Evolutionary conservation across 495 filamentous ascomycete species (phyloP).

Genomic region (Saxispiralis lemnorum): DNA sequence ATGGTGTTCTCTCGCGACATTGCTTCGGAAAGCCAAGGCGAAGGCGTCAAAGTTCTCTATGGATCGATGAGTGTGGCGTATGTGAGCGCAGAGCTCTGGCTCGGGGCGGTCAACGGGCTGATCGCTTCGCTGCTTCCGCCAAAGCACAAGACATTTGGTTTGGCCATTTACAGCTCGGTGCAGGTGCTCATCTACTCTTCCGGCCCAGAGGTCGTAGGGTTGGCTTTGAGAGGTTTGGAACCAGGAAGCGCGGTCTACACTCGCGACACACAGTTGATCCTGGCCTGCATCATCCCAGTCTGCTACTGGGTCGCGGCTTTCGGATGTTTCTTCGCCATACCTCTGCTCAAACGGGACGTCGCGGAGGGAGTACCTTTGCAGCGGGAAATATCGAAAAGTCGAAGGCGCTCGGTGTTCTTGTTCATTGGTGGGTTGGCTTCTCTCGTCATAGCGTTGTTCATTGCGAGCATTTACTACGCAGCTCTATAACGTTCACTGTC

Average conservation of each 20-base stretch:
- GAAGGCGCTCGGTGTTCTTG: background rate
- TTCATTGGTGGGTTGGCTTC: background rate
- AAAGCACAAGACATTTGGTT: constrained; percentile 21
- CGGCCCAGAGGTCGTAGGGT: constrained; percentile 19
- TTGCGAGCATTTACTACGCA: constrained; percentile 1
- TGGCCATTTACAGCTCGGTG: constrained; percentile 17
- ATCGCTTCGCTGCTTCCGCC: constrained; percentile 19
- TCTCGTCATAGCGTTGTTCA: constrained; percentile 3
- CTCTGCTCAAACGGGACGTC: constrained; percentile 15
- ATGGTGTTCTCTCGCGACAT: constrained; percentile 19
- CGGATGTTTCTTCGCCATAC: constrained; percentile 16
- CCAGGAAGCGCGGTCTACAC: constrained; percentile 9
- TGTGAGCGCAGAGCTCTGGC: constrained; percentile 23
- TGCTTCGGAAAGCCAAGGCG: constrained; percentile 6
- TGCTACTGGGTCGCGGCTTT: constrained; percentile 20
- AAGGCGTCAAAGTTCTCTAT: constrained; percentile 18
- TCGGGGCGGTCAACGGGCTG: constrained; percentile 17
- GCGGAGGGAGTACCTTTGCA: background rate
- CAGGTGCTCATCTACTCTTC: constrained; percentile 20
- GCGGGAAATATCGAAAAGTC: background rate
- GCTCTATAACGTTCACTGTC: too few species aligned
- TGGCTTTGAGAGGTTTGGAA: constrained; percentile 17
- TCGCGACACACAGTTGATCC: constrained; percentile 8
- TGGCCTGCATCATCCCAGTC: constrained; percentile 19
- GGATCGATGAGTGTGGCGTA: constrained; percentile 20